phyloP scores from a whole-genome alignment of 2,329 filamentous ascomycete species.

The Phialemonium atrogriseum region DNA sequence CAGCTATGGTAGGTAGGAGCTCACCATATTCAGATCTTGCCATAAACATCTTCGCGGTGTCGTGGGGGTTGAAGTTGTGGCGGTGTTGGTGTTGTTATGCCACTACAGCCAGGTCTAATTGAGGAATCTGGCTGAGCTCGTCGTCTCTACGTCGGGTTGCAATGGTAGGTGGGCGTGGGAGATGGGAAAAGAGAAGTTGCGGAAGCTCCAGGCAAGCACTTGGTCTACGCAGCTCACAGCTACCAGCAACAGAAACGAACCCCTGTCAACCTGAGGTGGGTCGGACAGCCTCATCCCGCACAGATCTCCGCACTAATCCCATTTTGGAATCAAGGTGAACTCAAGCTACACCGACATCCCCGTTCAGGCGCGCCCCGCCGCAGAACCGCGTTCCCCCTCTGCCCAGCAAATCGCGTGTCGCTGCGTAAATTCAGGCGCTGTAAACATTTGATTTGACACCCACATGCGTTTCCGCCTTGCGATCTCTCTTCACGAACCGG shows the following conservation, averaged over 20 bases:
- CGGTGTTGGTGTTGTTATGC: conserved; percentile 2
- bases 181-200: conserved; percentile 1
- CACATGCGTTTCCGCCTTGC: no score
- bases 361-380: no score
- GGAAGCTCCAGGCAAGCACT: conserved; percentile 18
- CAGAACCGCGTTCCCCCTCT: no score
- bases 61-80: conserved; percentile 13
- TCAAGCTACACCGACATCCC: not conserved
- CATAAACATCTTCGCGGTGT: conserved; percentile 84
- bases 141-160: no score
- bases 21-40: conserved; percentile 99
- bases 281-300: conserved; percentile 2
- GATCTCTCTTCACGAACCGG: no score
- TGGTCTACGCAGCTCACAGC: conserved; percentile 13
- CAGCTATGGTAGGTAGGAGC: conserved; percentile 23
- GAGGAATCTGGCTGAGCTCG: no score
- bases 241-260: conserved; percentile 1
- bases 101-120: no score
- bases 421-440: no score
- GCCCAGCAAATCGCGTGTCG: no score
- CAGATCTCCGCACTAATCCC: not conserved
- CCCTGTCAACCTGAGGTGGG: not conserved
- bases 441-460: no score
- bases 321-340: not conserved
- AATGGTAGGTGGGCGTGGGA: no score